A percentile compares a stretch with the other conserved stretches of the same genome.
These are phyloP conservation scores for Massospora cicadina DNA, from an alignment of 371 early-diverging fungal species.

Conservation along the genomic window DNA sequence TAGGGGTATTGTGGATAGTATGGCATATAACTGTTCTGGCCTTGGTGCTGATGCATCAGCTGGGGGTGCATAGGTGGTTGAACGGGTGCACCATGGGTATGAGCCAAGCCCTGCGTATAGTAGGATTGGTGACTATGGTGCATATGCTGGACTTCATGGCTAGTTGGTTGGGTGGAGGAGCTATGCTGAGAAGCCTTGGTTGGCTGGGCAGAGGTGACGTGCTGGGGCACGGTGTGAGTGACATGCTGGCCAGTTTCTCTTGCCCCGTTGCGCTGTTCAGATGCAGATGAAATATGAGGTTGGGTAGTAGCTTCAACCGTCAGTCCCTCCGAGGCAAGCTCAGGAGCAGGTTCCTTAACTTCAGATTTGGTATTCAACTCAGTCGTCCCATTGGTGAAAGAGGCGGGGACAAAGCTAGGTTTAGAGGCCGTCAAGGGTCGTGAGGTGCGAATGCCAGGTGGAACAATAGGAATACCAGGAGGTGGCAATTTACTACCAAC, in stretches of 20 bases:
- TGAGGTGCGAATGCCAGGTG: neutral
- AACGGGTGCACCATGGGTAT: neutral
- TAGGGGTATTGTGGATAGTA: slow-evolving; percentile 7
- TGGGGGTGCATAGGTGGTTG: neutral
- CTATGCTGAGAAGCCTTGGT: neutral
- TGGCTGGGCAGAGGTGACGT: neutral
- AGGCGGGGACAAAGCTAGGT: neutral
- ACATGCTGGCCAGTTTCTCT: neutral
- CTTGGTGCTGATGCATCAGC: neutral
- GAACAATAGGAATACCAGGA: slow-evolving; percentile 3
- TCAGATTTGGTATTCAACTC: neutral
- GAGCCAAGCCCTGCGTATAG: neutral
- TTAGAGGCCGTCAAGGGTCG: neutral
- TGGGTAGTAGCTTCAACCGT: neutral
- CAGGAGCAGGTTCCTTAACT: neutral
- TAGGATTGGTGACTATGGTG: neutral
- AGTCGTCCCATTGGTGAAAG: neutral
- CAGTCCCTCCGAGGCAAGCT: neutral
- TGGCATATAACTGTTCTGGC: slow-evolving; percentile 3
- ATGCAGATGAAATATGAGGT: neutral
- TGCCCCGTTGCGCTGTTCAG: neutral
- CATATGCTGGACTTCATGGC: neutral
- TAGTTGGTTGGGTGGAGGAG: neutral
- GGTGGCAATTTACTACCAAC: neutral
- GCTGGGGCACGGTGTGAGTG: too few species aligned